A percentile compares a stretch with the other conserved stretches of the same genome.
phyloP scores from a whole-genome alignment of 2,329 filamentous ascomycete species.

The Plenodomus lindquistii region DNA sequence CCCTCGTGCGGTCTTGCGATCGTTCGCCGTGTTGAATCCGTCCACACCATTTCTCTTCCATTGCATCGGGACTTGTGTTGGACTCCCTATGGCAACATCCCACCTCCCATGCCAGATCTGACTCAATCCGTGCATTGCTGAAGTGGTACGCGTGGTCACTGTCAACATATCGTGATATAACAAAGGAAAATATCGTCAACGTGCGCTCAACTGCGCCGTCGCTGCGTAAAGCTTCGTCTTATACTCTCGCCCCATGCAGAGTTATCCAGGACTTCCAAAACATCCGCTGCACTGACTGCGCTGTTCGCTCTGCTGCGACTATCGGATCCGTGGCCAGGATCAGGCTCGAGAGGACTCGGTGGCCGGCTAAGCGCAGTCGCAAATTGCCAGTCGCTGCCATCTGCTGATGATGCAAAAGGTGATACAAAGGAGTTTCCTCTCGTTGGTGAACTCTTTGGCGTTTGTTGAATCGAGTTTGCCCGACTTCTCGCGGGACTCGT shows the following conservation, averaged over 20 bases:
- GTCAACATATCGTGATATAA: neutral
- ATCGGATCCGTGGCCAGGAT: slow-evolving; percentile 25
- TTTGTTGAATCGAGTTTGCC: slow-evolving; percentile 45
- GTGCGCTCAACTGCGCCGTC: slow-evolving; percentile 42
- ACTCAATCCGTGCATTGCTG: too few species aligned
- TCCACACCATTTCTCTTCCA: neutral
- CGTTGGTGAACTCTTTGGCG: slow-evolving; percentile 41
- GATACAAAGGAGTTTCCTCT: slow-evolving; percentile 31
- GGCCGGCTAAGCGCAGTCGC: slow-evolving; percentile 48
- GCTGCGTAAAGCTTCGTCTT: slow-evolving; percentile 78
- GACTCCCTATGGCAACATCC: too few species aligned
- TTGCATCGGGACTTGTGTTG: neutral
- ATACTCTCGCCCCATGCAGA: slow-evolving; percentile 95
- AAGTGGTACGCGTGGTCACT: neutral
- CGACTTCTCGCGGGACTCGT: slow-evolving; percentile 34
- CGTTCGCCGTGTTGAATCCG: neutral
- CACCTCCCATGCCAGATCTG: too few species aligned
- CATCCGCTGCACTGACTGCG: slow-evolving; percentile 73
- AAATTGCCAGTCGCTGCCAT: slow-evolving; percentile 50
- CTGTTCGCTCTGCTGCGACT: slow-evolving; percentile 68
- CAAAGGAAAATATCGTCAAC: neutral
- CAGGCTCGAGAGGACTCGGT: slow-evolving; percentile 40
- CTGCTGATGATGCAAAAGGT: slow-evolving; percentile 33
- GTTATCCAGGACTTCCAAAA: slow-evolving; percentile 83
- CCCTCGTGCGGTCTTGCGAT: neutral